Evolutionary conservation across 805 yeast species (phyloP), one percentile per base, ranked within the genome.

Genomic region (Schwanniomyces yamadae): DNA sequence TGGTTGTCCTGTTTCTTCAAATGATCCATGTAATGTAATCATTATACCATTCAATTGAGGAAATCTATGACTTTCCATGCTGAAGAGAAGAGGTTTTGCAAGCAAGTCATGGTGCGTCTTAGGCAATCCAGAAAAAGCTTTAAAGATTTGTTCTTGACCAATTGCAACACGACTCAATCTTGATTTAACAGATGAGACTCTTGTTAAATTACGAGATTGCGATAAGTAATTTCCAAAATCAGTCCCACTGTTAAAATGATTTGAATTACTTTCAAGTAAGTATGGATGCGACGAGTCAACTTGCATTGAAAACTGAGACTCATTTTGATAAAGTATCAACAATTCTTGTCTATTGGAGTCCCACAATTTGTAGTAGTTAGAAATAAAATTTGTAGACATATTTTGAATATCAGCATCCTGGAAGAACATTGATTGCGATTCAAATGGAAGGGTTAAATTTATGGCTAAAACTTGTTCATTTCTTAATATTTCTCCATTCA

Each of bases 251-350:
- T 34, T 39, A 16, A 46, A 25, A 25, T 33, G 31, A n/a, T 38
- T 27, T 11, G 50, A 34, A 22, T 26, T 40, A 12, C 39, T 18
- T 10, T 49, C 46, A 25, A 52, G 27, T 10, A 40, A 21, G 35
- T 74, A 69, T 6, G 95, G 91, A 29, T 83, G 82, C 0, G 80
- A 65, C 1, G 86, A 67, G 60, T 88, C 95, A 15, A 82, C 78
- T 41, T 85, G 83, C 36, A 84, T 55, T 0, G 97, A 89, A 50
- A 93, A 91, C 54, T 84, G 86, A 0, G 97, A 87, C 50, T 82
- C 84, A 31, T 77, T 75, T 34, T 93, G 87, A 56, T 93, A 93
- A 20, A 93, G 66, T 28, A 75, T 72, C 57, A 83, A 55, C 32
- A 93, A 66, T 38, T 82, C 90, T 7, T 70, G 51, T 41, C 99